These are phyloP conservation scores for Kondoa malvinella DNA, from an alignment of 768 basidiomycete species.

Conservation along the genomic window DNA sequence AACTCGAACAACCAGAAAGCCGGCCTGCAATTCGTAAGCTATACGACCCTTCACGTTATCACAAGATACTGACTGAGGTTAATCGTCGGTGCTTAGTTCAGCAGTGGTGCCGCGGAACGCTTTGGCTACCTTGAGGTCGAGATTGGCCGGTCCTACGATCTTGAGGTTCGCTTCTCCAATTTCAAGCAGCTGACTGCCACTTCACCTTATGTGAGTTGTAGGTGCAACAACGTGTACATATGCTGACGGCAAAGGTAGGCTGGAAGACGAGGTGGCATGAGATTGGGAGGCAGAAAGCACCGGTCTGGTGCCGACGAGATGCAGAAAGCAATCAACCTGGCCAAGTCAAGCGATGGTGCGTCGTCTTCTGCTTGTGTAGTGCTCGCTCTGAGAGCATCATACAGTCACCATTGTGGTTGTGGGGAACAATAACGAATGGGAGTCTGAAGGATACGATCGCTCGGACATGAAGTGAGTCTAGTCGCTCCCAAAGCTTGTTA, in stretches of 20 bases:
- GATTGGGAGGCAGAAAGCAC: too few relatives aligned
- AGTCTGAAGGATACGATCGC: constrained; percentile 25
- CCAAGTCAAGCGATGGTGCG: not conserved
- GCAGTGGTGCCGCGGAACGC: constrained; percentile 17
- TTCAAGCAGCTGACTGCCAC: constrained; percentile 27
- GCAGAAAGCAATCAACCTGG: constrained; percentile 11
- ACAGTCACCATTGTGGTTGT: constrained; percentile 23
- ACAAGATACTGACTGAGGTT: constrained; percentile 1
- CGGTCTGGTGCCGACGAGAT: too few relatives aligned
- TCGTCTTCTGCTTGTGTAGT: too few relatives aligned
- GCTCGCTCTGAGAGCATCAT: too few relatives aligned
- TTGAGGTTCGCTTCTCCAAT: constrained; percentile 28
- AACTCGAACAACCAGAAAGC: constrained; percentile 17
- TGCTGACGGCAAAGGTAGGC: too few relatives aligned
- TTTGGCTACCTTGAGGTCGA: constrained; percentile 25
- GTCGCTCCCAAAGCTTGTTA: too few relatives aligned
- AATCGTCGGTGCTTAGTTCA: not conserved
- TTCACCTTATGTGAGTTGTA: constrained; percentile 27
- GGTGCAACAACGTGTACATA: too few relatives aligned
- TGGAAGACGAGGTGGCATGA: constrained; percentile 25
- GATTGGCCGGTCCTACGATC: constrained; percentile 24
- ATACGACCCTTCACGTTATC: not conserved
- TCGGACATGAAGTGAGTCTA: constrained; percentile 17
- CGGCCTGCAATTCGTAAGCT: constrained; percentile 10
- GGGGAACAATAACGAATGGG: constrained; percentile 16